These are phyloP conservation scores for Murraya koenigii DNA, from an alignment of 345 rosid species.

Conservation along the genomic window DNA sequence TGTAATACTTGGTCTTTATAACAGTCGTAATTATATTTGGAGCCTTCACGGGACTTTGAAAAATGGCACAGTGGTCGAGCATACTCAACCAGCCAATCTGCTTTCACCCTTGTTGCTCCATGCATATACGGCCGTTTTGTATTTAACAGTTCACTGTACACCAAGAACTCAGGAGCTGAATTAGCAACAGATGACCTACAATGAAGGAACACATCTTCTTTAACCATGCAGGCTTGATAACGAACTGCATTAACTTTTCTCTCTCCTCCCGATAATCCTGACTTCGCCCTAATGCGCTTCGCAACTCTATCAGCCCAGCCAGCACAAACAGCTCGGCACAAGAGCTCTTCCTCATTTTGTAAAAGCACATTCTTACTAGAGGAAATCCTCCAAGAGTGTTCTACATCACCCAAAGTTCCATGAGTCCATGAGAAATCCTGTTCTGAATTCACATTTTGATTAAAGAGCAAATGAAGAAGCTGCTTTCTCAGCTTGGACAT, in stretches of 20 bases:
- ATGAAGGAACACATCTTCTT: conserved; percentile 76
- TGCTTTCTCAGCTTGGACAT: conserved; percentile 87
- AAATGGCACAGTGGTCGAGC: conserved; percentile 56
- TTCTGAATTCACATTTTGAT: conserved; percentile 31
- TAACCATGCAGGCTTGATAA: conserved; percentile 68
- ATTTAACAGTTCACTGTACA: conserved; percentile 66
- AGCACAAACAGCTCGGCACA: conserved; percentile 83
- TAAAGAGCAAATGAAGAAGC: conserved; percentile 70
- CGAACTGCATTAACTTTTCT: conserved; percentile 46
- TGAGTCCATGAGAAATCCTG: conserved; percentile 68
- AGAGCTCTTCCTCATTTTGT: conserved; percentile 64
- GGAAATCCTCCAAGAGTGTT: conserved; percentile 58
- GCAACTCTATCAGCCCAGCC: conserved; percentile 98
- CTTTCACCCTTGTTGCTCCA: conserved; percentile 70
- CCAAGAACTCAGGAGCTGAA: conserved; percentile 83
- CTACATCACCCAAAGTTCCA: conserved; percentile 65
- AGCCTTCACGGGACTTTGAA: conserved; percentile 54
- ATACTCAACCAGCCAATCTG: conserved; percentile 78
- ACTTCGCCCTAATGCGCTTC: conserved; percentile 38
- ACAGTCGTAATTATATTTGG: conserved; percentile 62
- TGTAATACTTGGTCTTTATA: conserved; percentile 48
- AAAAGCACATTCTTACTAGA: conserved; percentile 48
- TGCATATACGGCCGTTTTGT: conserved; percentile 82
- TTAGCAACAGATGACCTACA: conserved; percentile 63
- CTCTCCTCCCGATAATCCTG: conserved; percentile 31